Base-by-base conservation (phyloP, 2,329 filamentous ascomycete genomes). In the Colletotrichum destructivum region DNA sequence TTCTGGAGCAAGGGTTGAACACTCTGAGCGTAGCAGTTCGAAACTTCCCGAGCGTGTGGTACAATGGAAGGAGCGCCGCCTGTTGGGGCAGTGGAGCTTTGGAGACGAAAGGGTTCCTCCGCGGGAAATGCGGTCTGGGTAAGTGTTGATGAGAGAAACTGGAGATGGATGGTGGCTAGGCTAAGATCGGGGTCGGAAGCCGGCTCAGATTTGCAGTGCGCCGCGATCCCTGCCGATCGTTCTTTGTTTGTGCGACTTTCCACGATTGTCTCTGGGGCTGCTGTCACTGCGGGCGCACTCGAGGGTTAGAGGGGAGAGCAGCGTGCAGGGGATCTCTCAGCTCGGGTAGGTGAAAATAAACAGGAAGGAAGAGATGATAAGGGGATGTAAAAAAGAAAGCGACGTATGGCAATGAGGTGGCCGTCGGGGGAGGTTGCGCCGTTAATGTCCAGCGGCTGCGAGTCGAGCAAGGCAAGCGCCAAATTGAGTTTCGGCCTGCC, bases 131-230 rank as follows among this genome's bases (percentile, higher is more conserved):
- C 59, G 44, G 59, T 12, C 59, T 62, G 31, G 46, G 31, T 40
- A n/a, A 62, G 54, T n/a, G 38, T 44, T n/a, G 31, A 15, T 26
- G 31, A 55, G 35, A 21, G 60, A 51, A 35, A 51, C 44, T 40
- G 46, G 44, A 21, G 46, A 44, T 38, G 21, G 16, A 66, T 66
- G 64, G 47, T 35, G 31, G 31, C 31, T 15, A 49, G 55, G 56
- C 46, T 38, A 40, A 71, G 63, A 71, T 71, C 49, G 68, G 42
- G 56, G 63, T 71, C 68, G 68, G 68, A 67, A 71, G 38, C 49
- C 63, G 68, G 68, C 63, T 71, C 62, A 21, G 47, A 60, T 62
- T 54, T 61, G 68, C 56, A 57, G 51, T 56, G 63, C 7, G 56
- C 63, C 15, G 26, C 60, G 62, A 67, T 62, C 56, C 68, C 63